Conservation (phyloP, 1,139 yeast species). For the Magnusiomyces magnusii region DNA sequence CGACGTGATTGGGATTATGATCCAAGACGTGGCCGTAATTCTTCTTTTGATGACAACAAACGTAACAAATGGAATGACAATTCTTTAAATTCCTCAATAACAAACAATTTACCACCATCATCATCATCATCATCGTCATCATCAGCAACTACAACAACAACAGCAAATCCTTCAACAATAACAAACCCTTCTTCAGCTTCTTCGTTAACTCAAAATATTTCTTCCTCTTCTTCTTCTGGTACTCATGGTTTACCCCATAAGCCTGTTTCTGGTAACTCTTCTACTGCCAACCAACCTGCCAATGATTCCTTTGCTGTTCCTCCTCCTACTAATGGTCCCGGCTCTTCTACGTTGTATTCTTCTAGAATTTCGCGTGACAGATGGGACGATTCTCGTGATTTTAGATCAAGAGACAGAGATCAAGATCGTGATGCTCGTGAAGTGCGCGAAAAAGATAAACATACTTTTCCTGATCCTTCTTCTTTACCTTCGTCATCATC, state of each 20-base stretch:
- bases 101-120: no score
- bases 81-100: no score
- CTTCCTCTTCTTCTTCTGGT: no score
- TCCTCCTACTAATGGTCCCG: neutral
- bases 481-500: neutral
- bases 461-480: neutral
- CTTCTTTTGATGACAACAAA: neutral
- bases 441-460: slow-evolving; percentile 9
- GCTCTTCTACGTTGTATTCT: neutral
- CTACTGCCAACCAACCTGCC: neutral
- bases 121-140: neutral
- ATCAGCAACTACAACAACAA: neutral
- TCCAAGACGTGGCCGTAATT: neutral
- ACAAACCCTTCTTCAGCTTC: no score
- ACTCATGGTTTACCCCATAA: neutral
- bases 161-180: neutral
- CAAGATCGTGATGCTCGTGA: neutral
- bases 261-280: neutral
- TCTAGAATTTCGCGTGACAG: slow-evolving; percentile 2
- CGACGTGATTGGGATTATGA: slow-evolving; percentile 9
- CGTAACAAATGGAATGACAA: slow-evolving; percentile 3
- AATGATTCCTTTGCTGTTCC: neutral
- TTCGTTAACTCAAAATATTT: no score
- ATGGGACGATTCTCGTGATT: slow-evolving; percentile 4
- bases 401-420: slow-evolving; percentile 4